Evolutionary conservation across 108 stramenopile genomes (phyloP).

Genomic region (Cyclotella sp.): DNA sequence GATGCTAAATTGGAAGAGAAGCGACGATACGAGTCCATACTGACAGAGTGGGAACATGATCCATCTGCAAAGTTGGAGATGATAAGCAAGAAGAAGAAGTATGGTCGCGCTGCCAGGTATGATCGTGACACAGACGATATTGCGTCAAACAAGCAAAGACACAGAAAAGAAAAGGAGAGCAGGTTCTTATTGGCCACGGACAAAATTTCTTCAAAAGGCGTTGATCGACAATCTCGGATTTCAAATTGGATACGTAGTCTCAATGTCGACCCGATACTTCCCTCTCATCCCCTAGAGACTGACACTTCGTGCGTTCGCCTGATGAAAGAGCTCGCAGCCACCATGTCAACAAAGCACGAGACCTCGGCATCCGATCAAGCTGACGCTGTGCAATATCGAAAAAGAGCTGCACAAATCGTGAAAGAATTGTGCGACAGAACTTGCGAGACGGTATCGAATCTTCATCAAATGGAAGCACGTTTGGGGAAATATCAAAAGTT

Average conservation of each 20-base stretch:
- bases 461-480: constrained; percentile 23
- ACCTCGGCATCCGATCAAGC: background rate
- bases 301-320: constrained; percentile 30
- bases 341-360: constrained; percentile 9
- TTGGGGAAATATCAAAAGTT: constrained; percentile 45
- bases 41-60: constrained; percentile 17
- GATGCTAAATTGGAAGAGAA: constrained; percentile 74
- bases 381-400: constrained; percentile 5
- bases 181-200: constrained; percentile 16
- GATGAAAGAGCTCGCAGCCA: constrained; percentile 33
- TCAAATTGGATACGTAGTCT: constrained; percentile 6
- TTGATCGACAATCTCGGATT: background rate
- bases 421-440: constrained; percentile 31
- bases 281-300: constrained; percentile 21
- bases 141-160: constrained; percentile 4
- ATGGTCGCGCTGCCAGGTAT: constrained; percentile 24
- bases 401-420: constrained; percentile 25
- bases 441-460: constrained; percentile 27
- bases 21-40: constrained; percentile 23
- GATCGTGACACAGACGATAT: background rate
- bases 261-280: constrained; percentile 52
- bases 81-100: constrained; percentile 22
- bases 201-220: constrained; percentile 5
- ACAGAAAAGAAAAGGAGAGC: constrained; percentile 27
- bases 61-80: constrained; percentile 3